phyloP scores from a whole-genome alignment of 768 basidiomycete species.

The Tylopilus cervinicoccineus region DNA sequence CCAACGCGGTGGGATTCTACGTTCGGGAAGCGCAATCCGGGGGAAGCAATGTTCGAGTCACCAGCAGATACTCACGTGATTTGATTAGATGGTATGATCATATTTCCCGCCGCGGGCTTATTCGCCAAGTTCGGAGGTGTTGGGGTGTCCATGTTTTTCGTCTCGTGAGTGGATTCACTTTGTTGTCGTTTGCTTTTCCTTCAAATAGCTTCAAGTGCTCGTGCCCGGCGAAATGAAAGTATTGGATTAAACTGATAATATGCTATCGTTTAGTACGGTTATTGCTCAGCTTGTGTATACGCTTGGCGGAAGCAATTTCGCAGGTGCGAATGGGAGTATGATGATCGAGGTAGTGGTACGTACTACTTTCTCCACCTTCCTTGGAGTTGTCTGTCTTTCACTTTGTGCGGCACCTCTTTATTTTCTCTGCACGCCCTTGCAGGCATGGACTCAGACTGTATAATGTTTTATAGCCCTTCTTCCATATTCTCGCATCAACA shows the following conservation, averaged over 20 bases:
- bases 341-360: constrained; percentile 97
- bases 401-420: background rate
- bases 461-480: constrained; percentile 67
- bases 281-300: constrained; percentile 84
- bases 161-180: constrained; percentile 48
- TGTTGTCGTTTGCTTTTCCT: constrained; percentile 3
- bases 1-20: background rate
- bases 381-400: background rate
- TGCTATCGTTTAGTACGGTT: constrained; percentile 46
- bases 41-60: background rate
- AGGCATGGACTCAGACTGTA: background rate
- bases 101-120: constrained; percentile 81
- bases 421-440: background rate
- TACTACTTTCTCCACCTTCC: constrained; percentile 14
- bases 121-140: constrained; percentile 80
- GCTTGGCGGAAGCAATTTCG: constrained; percentile 83
- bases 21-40: constrained; percentile 1
- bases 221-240: background rate
- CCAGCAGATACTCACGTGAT: constrained; percentile 6
- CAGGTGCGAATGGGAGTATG: constrained; percentile 90
- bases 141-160: constrained; percentile 95
- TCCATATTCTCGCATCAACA: constrained; percentile 81
- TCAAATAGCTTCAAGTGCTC: too few species aligned
- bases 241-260: background rate
- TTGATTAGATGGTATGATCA: constrained; percentile 83